A percentile compares a stretch with the other conserved stretches of the same genome.
These are phyloP conservation scores for Salvia rosmarinus DNA, from an alignment of 257 asterid genomes.

Conservation along the genomic window DNA sequence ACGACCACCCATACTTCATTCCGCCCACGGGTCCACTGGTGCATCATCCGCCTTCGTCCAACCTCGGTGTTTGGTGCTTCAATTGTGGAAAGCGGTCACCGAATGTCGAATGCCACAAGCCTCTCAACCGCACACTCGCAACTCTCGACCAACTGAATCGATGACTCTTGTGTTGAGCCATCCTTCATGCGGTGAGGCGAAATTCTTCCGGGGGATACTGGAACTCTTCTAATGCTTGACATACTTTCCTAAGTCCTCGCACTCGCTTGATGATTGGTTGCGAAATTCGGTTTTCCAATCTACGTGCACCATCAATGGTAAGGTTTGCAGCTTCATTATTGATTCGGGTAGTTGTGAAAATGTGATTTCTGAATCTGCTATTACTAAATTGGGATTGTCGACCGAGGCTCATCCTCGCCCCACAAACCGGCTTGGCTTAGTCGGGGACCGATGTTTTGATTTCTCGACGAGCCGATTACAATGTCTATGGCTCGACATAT, in stretches of 20 bases:
- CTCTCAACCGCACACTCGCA: not conserved
- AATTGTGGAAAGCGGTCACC: not conserved
- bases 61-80: not conserved
- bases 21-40: not conserved
- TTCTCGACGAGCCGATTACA: not conserved
- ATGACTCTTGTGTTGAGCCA: no score
- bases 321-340: not conserved
- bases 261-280: not conserved
- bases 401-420: not conserved
- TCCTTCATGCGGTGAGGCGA: no score
- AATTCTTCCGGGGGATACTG: not conserved
- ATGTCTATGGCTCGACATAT: not conserved
- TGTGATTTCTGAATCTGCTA: not conserved
- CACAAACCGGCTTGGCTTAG: not conserved
- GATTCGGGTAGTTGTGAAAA: constrained; percentile 10
- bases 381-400: not conserved
- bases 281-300: not conserved
- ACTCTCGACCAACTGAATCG: not conserved
- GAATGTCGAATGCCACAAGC: not conserved
- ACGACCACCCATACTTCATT: not conserved
- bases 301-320: not conserved
- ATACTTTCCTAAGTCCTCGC: not conserved
- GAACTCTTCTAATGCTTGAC: not conserved
- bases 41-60: not conserved
- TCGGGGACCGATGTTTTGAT: not conserved